Conservation (phyloP, 2,329 filamentous ascomycete genomes). For the Fusarium sp. region DNA sequence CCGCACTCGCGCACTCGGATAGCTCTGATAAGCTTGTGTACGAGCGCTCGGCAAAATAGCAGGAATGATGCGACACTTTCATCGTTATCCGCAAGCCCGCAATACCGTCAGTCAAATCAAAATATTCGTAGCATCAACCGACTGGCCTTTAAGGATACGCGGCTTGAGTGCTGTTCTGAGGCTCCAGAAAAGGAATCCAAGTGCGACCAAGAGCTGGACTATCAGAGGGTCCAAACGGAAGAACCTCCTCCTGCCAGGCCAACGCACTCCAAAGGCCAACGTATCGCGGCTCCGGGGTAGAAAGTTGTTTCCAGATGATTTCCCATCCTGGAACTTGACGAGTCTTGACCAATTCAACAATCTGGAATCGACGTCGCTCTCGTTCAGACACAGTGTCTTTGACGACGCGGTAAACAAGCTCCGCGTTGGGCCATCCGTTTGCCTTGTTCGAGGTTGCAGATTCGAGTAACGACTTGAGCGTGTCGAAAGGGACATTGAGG, state of each 20-base stretch:
- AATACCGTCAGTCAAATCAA: slow-evolving; percentile 33
- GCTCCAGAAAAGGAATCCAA: slow-evolving; percentile 59
- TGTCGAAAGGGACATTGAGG: slow-evolving; percentile 77
- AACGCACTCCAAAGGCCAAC: slow-evolving; percentile 63
- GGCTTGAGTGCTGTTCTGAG: slow-evolving; percentile 42
- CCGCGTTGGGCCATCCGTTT: slow-evolving; percentile 65
- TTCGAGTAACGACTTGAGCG: slow-evolving; percentile 77
- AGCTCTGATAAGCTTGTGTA: slow-evolving; percentile 15
- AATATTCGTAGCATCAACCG: slow-evolving; percentile 33
- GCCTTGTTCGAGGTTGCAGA: slow-evolving; percentile 67
- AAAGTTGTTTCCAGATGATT: slow-evolving; percentile 56
- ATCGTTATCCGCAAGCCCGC: slow-evolving; percentile 45
- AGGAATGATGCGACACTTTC: slow-evolving; percentile 36
- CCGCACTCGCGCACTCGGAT: slow-evolving; percentile 1
- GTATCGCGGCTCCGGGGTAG: slow-evolving; percentile 57
- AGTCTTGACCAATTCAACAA: slow-evolving; percentile 60
- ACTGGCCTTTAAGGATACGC: slow-evolving; percentile 53
- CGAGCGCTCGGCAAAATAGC: slow-evolving; percentile 13
- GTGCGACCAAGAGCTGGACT: slow-evolving; percentile 61
- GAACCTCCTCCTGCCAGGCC: slow-evolving; percentile 65
- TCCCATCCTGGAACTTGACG: slow-evolving; percentile 56
- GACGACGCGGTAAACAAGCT: slow-evolving; percentile 65
- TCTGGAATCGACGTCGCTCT: slow-evolving; percentile 68
- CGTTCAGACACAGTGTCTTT: slow-evolving; percentile 69
- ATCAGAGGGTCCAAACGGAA: slow-evolving; percentile 57